These are phyloP conservation scores for Sporothrix protearum DNA, from an alignment of 2,329 filamentous ascomycete species.

Conservation along the genomic window DNA sequence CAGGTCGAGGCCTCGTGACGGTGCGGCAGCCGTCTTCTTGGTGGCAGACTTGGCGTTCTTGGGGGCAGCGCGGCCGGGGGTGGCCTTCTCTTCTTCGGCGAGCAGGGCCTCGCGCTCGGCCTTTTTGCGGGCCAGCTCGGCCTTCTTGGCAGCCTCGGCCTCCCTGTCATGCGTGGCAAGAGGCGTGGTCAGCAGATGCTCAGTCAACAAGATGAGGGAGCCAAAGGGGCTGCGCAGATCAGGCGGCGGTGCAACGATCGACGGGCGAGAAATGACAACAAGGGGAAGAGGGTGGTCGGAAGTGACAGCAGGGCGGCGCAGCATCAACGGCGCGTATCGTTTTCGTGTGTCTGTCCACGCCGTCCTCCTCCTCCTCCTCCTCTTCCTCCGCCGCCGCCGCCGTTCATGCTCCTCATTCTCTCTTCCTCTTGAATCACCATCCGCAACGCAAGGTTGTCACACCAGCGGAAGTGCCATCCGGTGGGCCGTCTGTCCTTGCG, in stretches of 20 bases:
- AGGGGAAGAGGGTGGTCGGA: neutral
- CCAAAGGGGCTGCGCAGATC: neutral
- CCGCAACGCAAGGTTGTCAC: conserved; percentile 9
- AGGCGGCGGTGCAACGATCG: neutral
- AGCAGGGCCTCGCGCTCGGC: conserved; percentile 83
- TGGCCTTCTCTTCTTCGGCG: conserved; percentile 72
- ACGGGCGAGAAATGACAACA: neutral
- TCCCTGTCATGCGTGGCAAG: conserved; percentile 56
- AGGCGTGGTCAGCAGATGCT: conserved; percentile 3
- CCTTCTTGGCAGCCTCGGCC: conserved; percentile 77
- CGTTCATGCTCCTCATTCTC: too few relatives aligned
- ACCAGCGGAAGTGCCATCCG: conserved; percentile 1
- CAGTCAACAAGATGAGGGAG: neutral
- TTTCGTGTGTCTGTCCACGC: neutral
- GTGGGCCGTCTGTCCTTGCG: neutral
- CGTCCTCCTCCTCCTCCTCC: neutral
- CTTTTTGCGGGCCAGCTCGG: conserved; percentile 80
- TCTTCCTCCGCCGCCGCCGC: neutral
- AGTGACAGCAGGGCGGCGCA: neutral
- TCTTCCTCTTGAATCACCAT: neutral
- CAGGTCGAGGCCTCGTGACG: conserved; percentile 66
- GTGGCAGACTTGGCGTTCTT: conserved; percentile 66
- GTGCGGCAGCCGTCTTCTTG: conserved; percentile 51
- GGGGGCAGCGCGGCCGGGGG: conserved; percentile 54
- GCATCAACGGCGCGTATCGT: neutral